These are phyloP conservation scores for Aspergillus piperis DNA, from an alignment of 2,329 filamentous ascomycete species.

Conservation along the genomic window DNA sequence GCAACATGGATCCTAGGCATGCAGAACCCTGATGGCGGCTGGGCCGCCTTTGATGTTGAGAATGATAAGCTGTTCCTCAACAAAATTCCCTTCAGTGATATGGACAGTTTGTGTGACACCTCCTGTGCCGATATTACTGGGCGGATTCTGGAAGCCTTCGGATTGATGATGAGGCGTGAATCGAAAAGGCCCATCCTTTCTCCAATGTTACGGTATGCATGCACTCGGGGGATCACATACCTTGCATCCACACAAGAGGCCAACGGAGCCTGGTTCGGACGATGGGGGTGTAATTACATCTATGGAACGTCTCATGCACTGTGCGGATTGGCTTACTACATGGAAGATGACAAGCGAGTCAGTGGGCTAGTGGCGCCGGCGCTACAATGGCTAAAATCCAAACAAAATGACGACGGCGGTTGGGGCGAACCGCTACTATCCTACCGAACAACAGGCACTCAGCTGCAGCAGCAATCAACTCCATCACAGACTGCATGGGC, in stretches of 20 bases:
- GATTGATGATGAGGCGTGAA: slow-evolving; percentile 20
- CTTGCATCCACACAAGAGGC: slow-evolving; percentile 27
- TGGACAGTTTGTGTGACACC: slow-evolving; percentile 38
- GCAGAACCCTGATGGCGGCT: slow-evolving; percentile 42
- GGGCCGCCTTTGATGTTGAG: slow-evolving; percentile 38
- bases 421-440: slow-evolving; percentile 33
- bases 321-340: slow-evolving; percentile 30
- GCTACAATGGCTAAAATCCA: slow-evolving; percentile 25
- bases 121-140: slow-evolving; percentile 39
- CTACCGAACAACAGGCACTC: slow-evolving; percentile 21
- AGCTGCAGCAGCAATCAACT: slow-evolving; percentile 24
- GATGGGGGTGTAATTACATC: slow-evolving; percentile 40
- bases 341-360: neutral
- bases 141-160: slow-evolving; percentile 33
- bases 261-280: slow-evolving; percentile 34
- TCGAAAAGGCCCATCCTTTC: neutral
- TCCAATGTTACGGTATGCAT: slow-evolving; percentile 9
- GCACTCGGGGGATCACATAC: slow-evolving; percentile 25
- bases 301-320: slow-evolving; percentile 37
- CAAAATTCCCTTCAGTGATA: slow-evolving; percentile 41
- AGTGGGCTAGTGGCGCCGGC: slow-evolving; percentile 4
- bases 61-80: slow-evolving; percentile 39
- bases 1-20: slow-evolving; percentile 36
- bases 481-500: slow-evolving; percentile 39
- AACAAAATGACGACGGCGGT: slow-evolving; percentile 35